Evolutionary conservation across 2,329 filamentous ascomycete species (phyloP).

Genomic region (Canariomyces notabilis): DNA sequence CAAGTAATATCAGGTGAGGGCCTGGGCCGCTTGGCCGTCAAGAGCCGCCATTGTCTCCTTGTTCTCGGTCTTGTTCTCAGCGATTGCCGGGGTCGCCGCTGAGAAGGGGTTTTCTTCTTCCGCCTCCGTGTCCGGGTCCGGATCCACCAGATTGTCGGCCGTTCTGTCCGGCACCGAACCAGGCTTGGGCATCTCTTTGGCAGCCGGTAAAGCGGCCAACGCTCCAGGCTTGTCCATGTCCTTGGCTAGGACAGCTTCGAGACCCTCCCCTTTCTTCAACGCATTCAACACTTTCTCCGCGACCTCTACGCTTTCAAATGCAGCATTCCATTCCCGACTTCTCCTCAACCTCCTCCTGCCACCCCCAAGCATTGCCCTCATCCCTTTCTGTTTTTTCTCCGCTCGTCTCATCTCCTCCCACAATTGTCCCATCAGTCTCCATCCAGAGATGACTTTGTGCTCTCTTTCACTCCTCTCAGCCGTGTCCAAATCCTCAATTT

Average conservation of each 20-base stretch:
- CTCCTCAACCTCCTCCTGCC: conserved; percentile 8
- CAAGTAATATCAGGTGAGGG: background rate
- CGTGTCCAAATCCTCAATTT: conserved; percentile 32
- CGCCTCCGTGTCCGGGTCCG: background rate
- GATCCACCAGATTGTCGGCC: conserved; percentile 8
- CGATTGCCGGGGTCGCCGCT: conserved; percentile 5
- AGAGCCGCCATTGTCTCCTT: conserved; percentile 4
- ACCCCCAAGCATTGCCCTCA: conserved; percentile 33
- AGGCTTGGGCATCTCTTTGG: background rate
- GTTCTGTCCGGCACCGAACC: conserved; percentile 1
- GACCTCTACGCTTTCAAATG: conserved; percentile 46
- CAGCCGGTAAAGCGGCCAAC: conserved; percentile 1
- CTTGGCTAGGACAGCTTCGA: conserved; percentile 31
- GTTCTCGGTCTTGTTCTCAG: conserved; percentile 14
- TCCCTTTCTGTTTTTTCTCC: conserved; percentile 31
- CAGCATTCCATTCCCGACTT: conserved; percentile 32
- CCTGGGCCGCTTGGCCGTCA: conserved; percentile 1
- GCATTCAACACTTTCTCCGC: conserved; percentile 43
- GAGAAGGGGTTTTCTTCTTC: conserved; percentile 18
- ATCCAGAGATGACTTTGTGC: conserved; percentile 36
- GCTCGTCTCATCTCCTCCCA: conserved; percentile 35
- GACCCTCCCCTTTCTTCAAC: conserved; percentile 39
- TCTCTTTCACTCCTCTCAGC: conserved; percentile 28
- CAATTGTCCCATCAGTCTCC: conserved; percentile 38
- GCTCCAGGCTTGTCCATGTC: conserved; percentile 21